These are phyloP conservation scores for Cystobasidium tubakii DNA, from an alignment of 768 basidiomycete genomes.

Conservation along the genomic window DNA sequence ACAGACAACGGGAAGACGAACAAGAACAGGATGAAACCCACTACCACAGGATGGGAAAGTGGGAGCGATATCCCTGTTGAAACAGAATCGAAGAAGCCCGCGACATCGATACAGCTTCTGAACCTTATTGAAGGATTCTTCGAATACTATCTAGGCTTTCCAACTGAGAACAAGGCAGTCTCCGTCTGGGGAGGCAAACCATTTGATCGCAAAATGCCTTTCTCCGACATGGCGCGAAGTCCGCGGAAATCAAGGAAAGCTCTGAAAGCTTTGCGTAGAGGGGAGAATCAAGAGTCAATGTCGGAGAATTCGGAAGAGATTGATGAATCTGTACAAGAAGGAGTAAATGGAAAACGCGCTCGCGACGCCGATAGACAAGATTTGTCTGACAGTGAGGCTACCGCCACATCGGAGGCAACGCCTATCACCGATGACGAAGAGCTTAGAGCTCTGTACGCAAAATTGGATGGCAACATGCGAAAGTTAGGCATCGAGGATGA, in stretches of 20 bases:
- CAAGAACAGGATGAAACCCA: background rate
- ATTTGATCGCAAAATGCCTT: background rate
- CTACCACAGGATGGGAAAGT: background rate
- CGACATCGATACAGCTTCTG: background rate
- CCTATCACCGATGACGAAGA: slow-evolving; percentile 8
- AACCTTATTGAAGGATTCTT: slow-evolving; percentile 34
- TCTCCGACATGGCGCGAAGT: background rate
- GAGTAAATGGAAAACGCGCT: background rate
- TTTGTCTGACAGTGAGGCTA: background rate
- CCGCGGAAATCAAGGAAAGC: background rate
- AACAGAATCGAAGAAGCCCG: background rate
- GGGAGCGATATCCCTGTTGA: background rate
- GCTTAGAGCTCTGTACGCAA: background rate
- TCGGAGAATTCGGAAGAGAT: background rate
- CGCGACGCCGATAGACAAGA: no score
- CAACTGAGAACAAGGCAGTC: slow-evolving; percentile 21
- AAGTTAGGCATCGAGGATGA: background rate
- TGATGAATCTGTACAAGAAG: background rate
- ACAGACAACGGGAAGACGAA: background rate
- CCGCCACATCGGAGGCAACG: background rate
- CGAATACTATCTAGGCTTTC: slow-evolving; percentile 17
- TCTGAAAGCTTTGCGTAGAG: background rate
- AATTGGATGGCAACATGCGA: background rate
- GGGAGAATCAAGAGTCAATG: background rate
- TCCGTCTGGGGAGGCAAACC: slow-evolving; percentile 24